Evolutionary conservation across 192 early-diverging fungal genomes (phyloP), one percentile per base, ranked within the genome.

Genomic region (Nowakowskiella sp.): DNA sequence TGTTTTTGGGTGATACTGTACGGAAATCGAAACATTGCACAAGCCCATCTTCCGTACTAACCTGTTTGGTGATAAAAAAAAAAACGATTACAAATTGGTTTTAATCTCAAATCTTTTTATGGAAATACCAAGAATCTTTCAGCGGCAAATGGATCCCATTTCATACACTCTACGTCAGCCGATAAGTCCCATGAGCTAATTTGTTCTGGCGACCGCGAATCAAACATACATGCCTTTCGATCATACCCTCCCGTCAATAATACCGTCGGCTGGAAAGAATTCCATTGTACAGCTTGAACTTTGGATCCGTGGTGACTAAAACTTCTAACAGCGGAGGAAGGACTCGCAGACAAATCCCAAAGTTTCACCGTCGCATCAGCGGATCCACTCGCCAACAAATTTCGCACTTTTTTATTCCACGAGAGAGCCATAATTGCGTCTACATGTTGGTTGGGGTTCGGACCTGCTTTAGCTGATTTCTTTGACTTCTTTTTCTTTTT

Each of bases 341-440:
- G 86, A 76, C 51, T 71, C 2, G 79, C 78, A 19, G 72, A 72
- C 56, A 99, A 72, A 57, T 99, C 97, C 97, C 97, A 99, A 29
- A 99, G 78, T 68, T 99, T 99, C 24, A 97, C 87, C 13, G 94
- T 97, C 5, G 82, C 87, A 60, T 99, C 97, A 29, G 93, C 97
- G 16, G 94, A 98, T 8, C 91, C 88, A 19, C 89, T 89, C 4
- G 90, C 86, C 53, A 99, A 69, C 16, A 90, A 53, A 47, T 86
- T 85, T 31, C 83, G 76, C 27, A 85, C 83, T 42, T 69, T 58
- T 48, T 74, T 74, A 74, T 99, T 99, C 93, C 93, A 97, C 43
- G 93, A 82, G 23, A 99, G 71, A 8, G 84, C 78, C 88, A 97
- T 89, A 31, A 99, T 85, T 5, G 94, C 93, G 66, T 94, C 97